Evolutionary conservation across 768 basidiomycete species (phyloP).

Genomic region (Kondoa subrosea): DNA sequence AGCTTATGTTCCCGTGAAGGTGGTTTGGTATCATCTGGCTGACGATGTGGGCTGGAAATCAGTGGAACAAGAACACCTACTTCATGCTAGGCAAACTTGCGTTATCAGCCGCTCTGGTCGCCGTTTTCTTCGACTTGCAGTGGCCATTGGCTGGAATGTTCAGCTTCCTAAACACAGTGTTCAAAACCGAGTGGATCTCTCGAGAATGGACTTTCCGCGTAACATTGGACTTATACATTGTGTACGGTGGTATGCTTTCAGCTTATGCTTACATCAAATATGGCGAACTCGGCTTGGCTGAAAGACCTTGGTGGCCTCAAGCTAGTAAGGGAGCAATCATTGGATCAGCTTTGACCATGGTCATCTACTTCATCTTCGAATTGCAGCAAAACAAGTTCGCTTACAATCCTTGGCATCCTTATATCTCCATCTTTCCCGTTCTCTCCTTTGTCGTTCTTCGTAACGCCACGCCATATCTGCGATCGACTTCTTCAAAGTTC

Average conservation of each 20-base stretch:
- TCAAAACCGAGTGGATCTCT: constrained; percentile 65
- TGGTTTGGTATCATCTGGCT: constrained; percentile 69
- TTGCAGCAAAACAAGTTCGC: constrained; percentile 64
- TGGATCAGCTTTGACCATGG: constrained; percentile 41
- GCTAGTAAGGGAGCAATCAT: constrained; percentile 40
- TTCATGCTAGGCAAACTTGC: constrained; percentile 58
- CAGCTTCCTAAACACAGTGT: constrained; percentile 45
- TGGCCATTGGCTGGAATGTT: constrained; percentile 54
- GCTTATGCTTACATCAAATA: constrained; percentile 58
- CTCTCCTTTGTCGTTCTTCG: constrained; percentile 56
- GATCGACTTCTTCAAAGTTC: constrained; percentile 49
- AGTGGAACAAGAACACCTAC: constrained; percentile 50
- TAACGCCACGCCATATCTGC: constrained; percentile 53
- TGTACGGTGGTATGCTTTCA: constrained; percentile 68
- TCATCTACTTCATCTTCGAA: constrained; percentile 74
- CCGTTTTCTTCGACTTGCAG: constrained; percentile 47
- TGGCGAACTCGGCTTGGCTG: constrained; percentile 53
- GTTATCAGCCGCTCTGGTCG: constrained; percentile 47
- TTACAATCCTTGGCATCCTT: constrained; percentile 74
- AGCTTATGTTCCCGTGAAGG: background rate
- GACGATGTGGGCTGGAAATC: constrained; percentile 55
- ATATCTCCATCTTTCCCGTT: constrained; percentile 64
- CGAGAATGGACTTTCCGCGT: constrained; percentile 78
- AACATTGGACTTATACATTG: constrained; percentile 72
- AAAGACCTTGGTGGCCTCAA: constrained; percentile 50